A percentile compares a stretch with the other conserved stretches of the same genome.
phyloP scores from a whole-genome alignment of 2,329 filamentous ascomycete genomes.

The Ophiostoma sp. region DNA sequence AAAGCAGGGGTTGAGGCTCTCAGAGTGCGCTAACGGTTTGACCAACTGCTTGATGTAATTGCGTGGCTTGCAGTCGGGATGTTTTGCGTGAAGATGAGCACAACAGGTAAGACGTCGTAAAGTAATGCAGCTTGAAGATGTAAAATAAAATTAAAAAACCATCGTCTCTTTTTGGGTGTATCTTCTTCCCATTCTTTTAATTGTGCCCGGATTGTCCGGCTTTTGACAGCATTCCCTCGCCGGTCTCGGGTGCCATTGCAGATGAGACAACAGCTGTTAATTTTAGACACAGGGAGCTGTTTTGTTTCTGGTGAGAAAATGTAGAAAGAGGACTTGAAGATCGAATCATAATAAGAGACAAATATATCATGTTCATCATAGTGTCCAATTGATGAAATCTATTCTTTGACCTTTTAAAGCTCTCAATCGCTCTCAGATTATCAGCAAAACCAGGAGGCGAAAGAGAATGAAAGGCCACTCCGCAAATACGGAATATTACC shows the following conservation, averaged over 20 bases:
- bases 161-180: neutral
- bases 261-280: conserved; percentile 5
- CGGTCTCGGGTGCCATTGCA: conserved; percentile 3
- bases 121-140: neutral
- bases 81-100: neutral
- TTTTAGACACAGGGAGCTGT: neutral
- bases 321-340: neutral
- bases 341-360: neutral
- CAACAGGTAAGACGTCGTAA: neutral
- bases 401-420: too few relatives aligned
- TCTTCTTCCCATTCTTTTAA: neutral
- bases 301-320: neutral
- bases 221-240: neutral
- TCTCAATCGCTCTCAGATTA: too few relatives aligned
- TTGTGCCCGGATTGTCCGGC: neutral
- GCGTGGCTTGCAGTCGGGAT: neutral
- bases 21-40: neutral
- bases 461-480: neutral
- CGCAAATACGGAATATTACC: neutral
- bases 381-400: too few relatives aligned
- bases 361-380: too few relatives aligned
- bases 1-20: neutral
- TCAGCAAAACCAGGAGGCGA: neutral
- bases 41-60: neutral
- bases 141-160: neutral